Evolutionary conservation across 345 rosid species (phyloP), one percentile per base, ranked within the genome.

Genomic region (Eucalyptus coolabah): DNA sequence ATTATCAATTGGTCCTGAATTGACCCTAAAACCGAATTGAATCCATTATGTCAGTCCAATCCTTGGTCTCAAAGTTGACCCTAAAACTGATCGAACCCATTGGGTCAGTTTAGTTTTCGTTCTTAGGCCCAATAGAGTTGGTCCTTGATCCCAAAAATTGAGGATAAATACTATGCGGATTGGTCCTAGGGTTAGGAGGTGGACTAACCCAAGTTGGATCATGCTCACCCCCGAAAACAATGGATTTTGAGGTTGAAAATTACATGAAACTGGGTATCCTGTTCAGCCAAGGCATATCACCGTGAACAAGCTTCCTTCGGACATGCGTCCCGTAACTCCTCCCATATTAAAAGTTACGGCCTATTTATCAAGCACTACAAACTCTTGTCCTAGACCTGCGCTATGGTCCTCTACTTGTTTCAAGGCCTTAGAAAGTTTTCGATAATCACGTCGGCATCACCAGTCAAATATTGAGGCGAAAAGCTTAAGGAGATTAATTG

Each of bases 41-140:
- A 51, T 3, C 54, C 8, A 51, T 51, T 51, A 1, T 3, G 54
- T 51, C 4, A 1, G 8, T 51, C 54, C 54, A 51, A 1, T 17
- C 54, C 54, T 51, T 6, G 8, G 2, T 51, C 54, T 51, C 8
- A 51, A 1, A 51, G 21, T 17, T 51, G 8, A 51, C 8, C 21
- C 21, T 17, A 51, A 6, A 17, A 51, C 4, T 17, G 21, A 51
- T 7, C 1, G 56, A 53, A 53, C 2, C 5, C 26, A 53, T 53
- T 53, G 11, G 59, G 26, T 21, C 26, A 0, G 26, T 53, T 0
- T 0, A 21, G 5, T 53, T 21, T 0, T 53, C 5, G 0, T 1
- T 53, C 26, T 53, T 2, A 53, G 1, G 59, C 26, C 19, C 26
- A 53, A 19, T 53, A 53, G 5, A 0, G 59, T 53, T 53, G 11